phyloP scores from a whole-genome alignment of 2,329 filamentous ascomycete genomes.

The Fusarium gaditjirri region DNA sequence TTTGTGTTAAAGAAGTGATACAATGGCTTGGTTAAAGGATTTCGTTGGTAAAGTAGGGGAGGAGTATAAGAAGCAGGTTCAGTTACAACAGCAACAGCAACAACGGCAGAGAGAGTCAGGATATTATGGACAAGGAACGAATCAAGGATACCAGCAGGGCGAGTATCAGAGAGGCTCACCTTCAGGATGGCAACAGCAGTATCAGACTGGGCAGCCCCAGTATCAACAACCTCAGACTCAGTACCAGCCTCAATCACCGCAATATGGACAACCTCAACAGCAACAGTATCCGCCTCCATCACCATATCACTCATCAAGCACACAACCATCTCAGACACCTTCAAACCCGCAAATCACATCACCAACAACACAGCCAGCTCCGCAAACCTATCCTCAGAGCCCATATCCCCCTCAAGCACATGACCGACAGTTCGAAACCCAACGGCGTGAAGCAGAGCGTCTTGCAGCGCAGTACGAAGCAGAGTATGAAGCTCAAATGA shows the following conservation, averaged over 20 bases:
- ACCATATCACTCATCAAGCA: neutral
- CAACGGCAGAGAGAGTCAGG: neutral
- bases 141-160: conserved; percentile 4
- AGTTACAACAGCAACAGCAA: conserved; percentile 19
- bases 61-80: conserved; percentile 32
- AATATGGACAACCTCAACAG: conserved; percentile 4
- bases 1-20: neutral
- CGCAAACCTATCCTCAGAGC: neutral
- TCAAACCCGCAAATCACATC: neutral
- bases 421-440: conserved; percentile 20
- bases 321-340: neutral
- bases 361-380: neutral
- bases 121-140: conserved; percentile 1
- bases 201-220: neutral
- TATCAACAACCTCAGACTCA: conserved; percentile 15
- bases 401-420: conserved; percentile 2
- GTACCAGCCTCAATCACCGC: conserved; percentile 1
- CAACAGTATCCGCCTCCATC: conserved; percentile 13
- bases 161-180: neutral
- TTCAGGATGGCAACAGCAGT: conserved; percentile 13
- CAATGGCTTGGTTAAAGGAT: conserved; percentile 40
- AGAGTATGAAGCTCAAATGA: conserved; percentile 29
- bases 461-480: conserved; percentile 37
- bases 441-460: conserved; percentile 36
- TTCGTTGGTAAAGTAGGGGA: conserved; percentile 41